Base-by-base conservation (phyloP, 225 moss, liverwort and hornwort genomes). In the Bryum argenteum region DNA sequence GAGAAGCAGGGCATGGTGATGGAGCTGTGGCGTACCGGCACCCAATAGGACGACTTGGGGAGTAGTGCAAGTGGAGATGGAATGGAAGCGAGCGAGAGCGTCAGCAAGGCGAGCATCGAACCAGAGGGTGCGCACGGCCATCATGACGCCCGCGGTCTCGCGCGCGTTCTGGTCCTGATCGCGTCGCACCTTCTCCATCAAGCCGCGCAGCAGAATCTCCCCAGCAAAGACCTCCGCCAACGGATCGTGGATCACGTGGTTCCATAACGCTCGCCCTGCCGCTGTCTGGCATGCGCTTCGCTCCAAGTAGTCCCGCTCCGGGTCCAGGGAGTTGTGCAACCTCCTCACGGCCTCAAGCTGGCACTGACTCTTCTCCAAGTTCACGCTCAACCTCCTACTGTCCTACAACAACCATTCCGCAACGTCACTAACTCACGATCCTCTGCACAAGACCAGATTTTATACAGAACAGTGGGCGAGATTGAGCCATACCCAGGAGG, bases 81-180 rank as follows among this genome's bases (percentile, higher is more conserved):
- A 63, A 71, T 66, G 60, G 58, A 92, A 90, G 47, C 81, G 77
- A 44, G 65, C 14, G 51, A 92, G 78, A 7, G 92, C 86, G 44
- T 75, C 82, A 55, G 86, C 86, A 10, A 92, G 74, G 19, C 72
- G 81, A 26, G 90, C 77, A 63, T 92, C 92, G 53, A 92, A 92
- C 92, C 92, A 92, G 20, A 92, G 80, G 1, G 92, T 92, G 62
- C 92, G 84, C 73, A 92, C 92, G 10, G 92, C 92, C 70, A 92
- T 88, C 90, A 92, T 87, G 50, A 90, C 90, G 23, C 92, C 92
- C 0, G 92, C 77, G 18, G 78, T 86, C 81, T 90, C 92, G 12
- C 90, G 83, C 9, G 90, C 84, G 24, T 90, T 90, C 42, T 76
- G 80, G 23, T 84, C 83, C 60, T 67, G 82, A 47, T 88, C 88